phyloP scores from a whole-genome alignment of 2,329 filamentous ascomycete species.

The Trichoderma gracile region DNA sequence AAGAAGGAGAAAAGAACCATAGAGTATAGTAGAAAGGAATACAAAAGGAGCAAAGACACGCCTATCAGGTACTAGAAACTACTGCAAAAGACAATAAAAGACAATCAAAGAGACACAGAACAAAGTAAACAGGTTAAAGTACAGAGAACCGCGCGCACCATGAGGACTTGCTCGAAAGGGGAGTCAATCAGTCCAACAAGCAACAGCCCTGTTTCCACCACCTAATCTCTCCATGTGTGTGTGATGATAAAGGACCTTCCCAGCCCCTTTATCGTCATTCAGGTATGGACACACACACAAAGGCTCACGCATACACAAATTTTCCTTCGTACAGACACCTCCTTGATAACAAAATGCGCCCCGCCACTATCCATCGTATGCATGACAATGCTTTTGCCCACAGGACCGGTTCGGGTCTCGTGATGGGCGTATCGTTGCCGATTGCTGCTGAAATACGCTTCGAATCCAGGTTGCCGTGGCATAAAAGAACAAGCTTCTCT shows the following conservation, averaged over 20 bases:
- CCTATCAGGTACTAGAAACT: conserved; percentile 25
- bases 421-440: neutral
- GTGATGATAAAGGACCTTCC: neutral
- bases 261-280: neutral
- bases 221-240: neutral
- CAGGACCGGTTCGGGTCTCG: neutral
- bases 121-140: neutral
- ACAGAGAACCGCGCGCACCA: conserved; percentile 18
- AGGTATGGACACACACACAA: neutral
- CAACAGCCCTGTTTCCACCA: conserved; percentile 15
- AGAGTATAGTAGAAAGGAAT: neutral
- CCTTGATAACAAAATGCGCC: conserved; percentile 18
- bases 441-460: neutral
- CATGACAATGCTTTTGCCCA: conserved; percentile 1
- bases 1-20: neutral
- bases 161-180: neutral
- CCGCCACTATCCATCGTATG: conserved; percentile 23
- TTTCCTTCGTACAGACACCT: conserved; percentile 13
- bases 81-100: conserved; percentile 3
- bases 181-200: neutral
- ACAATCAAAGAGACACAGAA: neutral
- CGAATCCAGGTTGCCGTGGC: neutral
- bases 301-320: neutral
- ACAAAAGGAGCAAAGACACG: conserved; percentile 22
- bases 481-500: conserved; percentile 27